Conservation (phyloP, 2,329 filamentous ascomycete genomes). For the Nemania sp. region DNA sequence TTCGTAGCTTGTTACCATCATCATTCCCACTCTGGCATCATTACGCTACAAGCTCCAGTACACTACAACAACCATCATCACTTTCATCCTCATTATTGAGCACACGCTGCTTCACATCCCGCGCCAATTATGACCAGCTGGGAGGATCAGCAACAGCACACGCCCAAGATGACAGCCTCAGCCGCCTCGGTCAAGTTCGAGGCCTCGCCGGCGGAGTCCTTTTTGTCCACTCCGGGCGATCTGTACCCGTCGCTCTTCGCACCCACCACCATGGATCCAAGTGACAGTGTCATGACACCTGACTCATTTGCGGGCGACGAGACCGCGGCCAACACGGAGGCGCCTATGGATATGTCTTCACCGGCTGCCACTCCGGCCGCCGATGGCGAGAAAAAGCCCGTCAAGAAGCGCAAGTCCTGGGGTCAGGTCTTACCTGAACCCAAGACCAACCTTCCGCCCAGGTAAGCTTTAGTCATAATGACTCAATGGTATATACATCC, state of each 20-base stretch:
- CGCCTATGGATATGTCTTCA: too few species aligned
- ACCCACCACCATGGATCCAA: constrained; percentile 45
- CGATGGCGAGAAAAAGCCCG: constrained; percentile 64
- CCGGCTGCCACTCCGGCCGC: constrained; percentile 29
- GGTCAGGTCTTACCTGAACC: constrained; percentile 95
- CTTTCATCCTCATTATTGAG: not conserved
- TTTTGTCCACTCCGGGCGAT: constrained; percentile 55
- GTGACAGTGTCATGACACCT: constrained; percentile 54
- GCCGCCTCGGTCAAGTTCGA: constrained; percentile 55
- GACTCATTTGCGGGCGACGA: constrained; percentile 42
- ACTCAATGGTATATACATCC: too few species aligned
- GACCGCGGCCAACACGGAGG: constrained; percentile 15
- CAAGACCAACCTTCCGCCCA: constrained; percentile 92
- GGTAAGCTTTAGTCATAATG: too few species aligned
- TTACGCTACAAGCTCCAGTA: not conserved
- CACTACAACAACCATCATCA: not conserved
- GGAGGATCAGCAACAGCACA: constrained; percentile 33
- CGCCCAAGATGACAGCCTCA: constrained; percentile 38
- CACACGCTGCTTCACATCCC: too few species aligned
- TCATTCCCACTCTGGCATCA: not conserved
- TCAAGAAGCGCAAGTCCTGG: constrained; percentile 98
- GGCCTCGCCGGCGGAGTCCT: constrained; percentile 57
- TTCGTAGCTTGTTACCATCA: too few species aligned
- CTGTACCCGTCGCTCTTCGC: constrained; percentile 54
- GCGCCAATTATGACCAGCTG: constrained; percentile 46